phyloP scores from a whole-genome alignment of 2,329 filamentous ascomycete species.

The Pezicula neosporulosa region DNA sequence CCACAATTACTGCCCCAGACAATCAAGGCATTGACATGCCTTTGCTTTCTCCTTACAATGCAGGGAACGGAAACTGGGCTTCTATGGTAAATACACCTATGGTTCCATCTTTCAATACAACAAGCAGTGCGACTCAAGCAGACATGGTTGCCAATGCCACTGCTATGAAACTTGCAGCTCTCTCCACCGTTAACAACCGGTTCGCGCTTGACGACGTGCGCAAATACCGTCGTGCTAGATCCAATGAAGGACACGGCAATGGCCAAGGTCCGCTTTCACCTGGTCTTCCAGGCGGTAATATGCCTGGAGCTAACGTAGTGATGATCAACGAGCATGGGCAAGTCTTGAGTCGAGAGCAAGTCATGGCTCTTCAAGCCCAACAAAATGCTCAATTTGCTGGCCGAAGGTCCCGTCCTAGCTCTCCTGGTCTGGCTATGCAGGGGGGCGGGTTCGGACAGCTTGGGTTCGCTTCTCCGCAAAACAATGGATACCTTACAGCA shows the following conservation, averaged over 20 bases:
- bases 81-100: conserved; percentile 98
- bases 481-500: conserved; percentile 89
- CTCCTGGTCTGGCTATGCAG: conserved; percentile 84
- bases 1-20: conserved; percentile 73
- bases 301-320: conserved; percentile 74
- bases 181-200: conserved; percentile 97
- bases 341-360: conserved; percentile 78
- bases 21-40: conserved; percentile 69
- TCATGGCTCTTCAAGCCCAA: conserved; percentile 76
- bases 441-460: conserved; percentile 56
- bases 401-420: conserved; percentile 82
- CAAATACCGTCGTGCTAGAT: conserved; percentile 89
- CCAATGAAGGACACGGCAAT: conserved; percentile 72
- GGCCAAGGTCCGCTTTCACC: conserved; percentile 63
- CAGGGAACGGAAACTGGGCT: conserved; percentile 89
- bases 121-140: conserved; percentile 61
- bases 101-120: conserved; percentile 74
- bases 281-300: conserved; percentile 56
- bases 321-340: conserved; percentile 96
- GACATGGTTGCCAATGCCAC: conserved; percentile 99
- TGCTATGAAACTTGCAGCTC: conserved; percentile 95
- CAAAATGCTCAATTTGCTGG: conserved; percentile 51
- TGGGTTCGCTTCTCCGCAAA: conserved; percentile 82
- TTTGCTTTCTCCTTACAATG: conserved; percentile 77
- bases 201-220: conserved; percentile 95